Evolutionary conservation across 257 asterid genomes (phyloP).

Genomic region (Coffea eugenioides): DNA sequence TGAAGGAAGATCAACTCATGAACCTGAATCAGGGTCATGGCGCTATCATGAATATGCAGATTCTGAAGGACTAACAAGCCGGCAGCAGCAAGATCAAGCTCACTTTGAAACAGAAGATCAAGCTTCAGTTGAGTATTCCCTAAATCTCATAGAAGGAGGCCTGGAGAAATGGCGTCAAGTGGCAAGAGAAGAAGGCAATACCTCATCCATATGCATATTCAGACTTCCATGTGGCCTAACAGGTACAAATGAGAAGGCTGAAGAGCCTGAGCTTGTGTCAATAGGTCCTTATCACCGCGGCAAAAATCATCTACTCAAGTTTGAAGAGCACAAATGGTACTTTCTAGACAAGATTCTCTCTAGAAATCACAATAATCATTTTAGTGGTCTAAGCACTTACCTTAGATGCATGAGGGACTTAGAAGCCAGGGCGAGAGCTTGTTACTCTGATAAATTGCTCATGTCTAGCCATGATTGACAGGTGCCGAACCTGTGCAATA

Average conservation of each 20-base stretch:
- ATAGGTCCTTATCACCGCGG: constrained; percentile 10
- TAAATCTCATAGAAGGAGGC: neutral
- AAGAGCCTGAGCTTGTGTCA: constrained; percentile 4
- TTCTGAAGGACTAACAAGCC: neutral
- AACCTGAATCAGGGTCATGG: neutral
- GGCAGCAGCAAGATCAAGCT: neutral
- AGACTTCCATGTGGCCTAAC: neutral
- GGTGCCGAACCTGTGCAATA: no score
- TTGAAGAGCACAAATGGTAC: constrained; percentile 3
- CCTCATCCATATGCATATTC: neutral
- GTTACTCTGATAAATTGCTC: neutral
- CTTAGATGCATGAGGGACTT: neutral
- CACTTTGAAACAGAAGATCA: neutral
- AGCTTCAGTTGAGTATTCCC: neutral
- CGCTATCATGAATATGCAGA: neutral
- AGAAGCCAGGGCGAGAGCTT: neutral
- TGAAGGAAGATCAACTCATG: no score
- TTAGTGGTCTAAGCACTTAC: neutral
- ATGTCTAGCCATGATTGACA: neutral
- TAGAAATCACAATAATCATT: no score
- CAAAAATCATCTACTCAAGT: neutral
- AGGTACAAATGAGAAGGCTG: neutral
- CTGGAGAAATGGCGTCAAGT: neutral
- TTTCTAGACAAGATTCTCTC: neutral
- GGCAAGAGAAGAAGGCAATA: neutral